Percentiles rank a stretch among this genome's conserved stretches.
Evolutionary conservation across 306 rosid species (phyloP).

Genomic region (Begonia masoniana): DNA sequence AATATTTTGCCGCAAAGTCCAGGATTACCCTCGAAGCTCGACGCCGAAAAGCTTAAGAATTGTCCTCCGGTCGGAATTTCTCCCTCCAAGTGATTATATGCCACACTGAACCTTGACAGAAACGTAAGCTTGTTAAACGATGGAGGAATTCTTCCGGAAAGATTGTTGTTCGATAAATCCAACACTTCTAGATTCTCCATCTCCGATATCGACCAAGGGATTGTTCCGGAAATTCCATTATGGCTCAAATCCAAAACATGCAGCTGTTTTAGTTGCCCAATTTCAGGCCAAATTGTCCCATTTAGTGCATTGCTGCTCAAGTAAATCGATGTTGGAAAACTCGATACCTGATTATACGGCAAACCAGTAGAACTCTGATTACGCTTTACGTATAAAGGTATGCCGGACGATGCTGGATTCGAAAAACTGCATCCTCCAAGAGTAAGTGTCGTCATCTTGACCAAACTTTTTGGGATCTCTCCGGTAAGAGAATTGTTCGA

Average conservation of each 20-base stretch:
- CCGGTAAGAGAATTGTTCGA: conserved; percentile 68
- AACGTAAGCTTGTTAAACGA: conserved; percentile 56
- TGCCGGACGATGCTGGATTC: conserved; percentile 26
- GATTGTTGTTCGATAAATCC: conserved; percentile 58
- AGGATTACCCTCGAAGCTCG: conserved; percentile 63
- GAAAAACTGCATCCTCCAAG: conserved; percentile 20
- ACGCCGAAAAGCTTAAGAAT: conserved; percentile 56
- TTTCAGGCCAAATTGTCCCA: conserved; percentile 42
- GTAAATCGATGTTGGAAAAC: conserved; percentile 60
- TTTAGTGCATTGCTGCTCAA: conserved; percentile 57
- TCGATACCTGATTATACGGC: conserved; percentile 59
- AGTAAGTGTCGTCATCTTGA: conserved; percentile 36
- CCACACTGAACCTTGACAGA: conserved; percentile 67
- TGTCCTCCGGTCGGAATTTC: conserved; percentile 54
- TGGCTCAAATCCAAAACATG: conserved; percentile 63
- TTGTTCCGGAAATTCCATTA: conserved; percentile 50
- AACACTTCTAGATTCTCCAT: conserved; percentile 67
- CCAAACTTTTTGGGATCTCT: conserved; percentile 47
- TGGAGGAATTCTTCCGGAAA: conserved; percentile 45
- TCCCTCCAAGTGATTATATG: conserved; percentile 55
- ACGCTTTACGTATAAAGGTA: conserved; percentile 59
- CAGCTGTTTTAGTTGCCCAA: conserved; percentile 44
- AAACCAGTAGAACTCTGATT: conserved; percentile 48
- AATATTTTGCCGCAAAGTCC: conserved; percentile 49
- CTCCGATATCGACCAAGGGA: conserved; percentile 52